Percentiles rank a stretch among this genome's conserved stretches.
Evolutionary conservation across 2,329 filamentous ascomycete genomes (phyloP).

Genomic region (Conoideocrella luteorostrata): DNA sequence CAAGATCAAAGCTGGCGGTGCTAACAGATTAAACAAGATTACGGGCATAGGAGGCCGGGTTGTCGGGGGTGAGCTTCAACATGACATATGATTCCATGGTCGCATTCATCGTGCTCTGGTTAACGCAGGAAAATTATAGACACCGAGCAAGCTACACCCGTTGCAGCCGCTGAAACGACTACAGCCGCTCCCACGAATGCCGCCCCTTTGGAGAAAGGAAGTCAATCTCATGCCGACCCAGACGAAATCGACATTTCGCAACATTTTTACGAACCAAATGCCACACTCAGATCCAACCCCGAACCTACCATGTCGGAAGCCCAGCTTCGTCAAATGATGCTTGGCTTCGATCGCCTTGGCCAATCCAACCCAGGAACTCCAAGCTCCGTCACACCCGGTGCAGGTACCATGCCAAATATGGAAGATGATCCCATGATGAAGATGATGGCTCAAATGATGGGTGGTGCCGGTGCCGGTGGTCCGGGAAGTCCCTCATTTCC

Average conservation of each 20-base stretch:
- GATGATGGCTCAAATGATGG: slow-evolving; percentile 70
- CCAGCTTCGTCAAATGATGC: slow-evolving; percentile 60
- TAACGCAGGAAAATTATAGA: no score
- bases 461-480: slow-evolving; percentile 28
- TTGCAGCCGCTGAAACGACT: neutral
- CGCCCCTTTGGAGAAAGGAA: no score
- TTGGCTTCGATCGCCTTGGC: slow-evolving; percentile 42
- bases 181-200: neutral
- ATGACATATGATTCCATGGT: neutral
- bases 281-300: slow-evolving; percentile 18
- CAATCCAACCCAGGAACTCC: slow-evolving; percentile 16
- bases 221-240: slow-evolving; percentile 50
- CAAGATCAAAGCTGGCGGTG: slow-evolving; percentile 68
- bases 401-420: slow-evolving; percentile 11
- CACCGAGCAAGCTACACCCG: slow-evolving; percentile 7
- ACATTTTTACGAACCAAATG: slow-evolving; percentile 57
- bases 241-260: slow-evolving; percentile 76
- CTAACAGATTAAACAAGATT: slow-evolving; percentile 66
- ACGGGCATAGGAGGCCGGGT: slow-evolving; percentile 55
- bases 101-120: no score
- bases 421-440: slow-evolving; percentile 43
- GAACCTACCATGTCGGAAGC: slow-evolving; percentile 43
- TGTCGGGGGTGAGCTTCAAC: slow-evolving; percentile 21
- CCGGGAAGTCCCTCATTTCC: slow-evolving; percentile 28
- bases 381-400: slow-evolving; percentile 14